A percentile compares a stretch with the other conserved stretches of the same genome.
phyloP scores from a whole-genome alignment of 1,139 yeast species.

The Yamadazyma kanchanaburiensis region DNA sequence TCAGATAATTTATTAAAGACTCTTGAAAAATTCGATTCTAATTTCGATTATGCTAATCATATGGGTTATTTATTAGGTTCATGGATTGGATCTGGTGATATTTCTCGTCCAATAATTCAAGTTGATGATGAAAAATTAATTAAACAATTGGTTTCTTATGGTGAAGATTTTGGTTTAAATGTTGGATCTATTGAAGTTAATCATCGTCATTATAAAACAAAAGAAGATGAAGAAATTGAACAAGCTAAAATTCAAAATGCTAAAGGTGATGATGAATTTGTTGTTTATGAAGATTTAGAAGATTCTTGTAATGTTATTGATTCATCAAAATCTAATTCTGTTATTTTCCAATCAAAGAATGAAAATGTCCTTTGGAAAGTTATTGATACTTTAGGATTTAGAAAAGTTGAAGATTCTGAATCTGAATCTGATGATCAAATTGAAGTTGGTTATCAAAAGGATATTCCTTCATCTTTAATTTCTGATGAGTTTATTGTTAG shows the following conservation, averaged over 20 bases:
- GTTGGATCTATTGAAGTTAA: slow-evolving; percentile 2
- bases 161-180: slow-evolving; percentile 3
- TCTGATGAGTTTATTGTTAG: slow-evolving; percentile 24
- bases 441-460: slow-evolving; percentile 5
- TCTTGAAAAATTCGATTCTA: slow-evolving; percentile 12
- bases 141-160: slow-evolving; percentile 4
- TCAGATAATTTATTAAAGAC: slow-evolving; percentile 18
- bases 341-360: not conserved
- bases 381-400: slow-evolving; percentile 5
- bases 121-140: slow-evolving; percentile 10
- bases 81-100: slow-evolving; percentile 19
- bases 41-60: slow-evolving; percentile 13
- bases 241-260: not conserved
- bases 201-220: slow-evolving; percentile 1
- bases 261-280: slow-evolving; percentile 1
- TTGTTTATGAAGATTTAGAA: slow-evolving; percentile 3
- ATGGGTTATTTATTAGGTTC: slow-evolving; percentile 31
- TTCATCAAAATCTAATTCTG: slow-evolving; percentile 1
- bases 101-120: slow-evolving; percentile 16
- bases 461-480: slow-evolving; percentile 15
- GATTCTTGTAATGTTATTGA: slow-evolving; percentile 1
- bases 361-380: slow-evolving; percentile 2
- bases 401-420: slow-evolving; percentile 1
- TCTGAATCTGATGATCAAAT: slow-evolving; percentile 3
- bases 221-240: slow-evolving; percentile 3